Evolutionary conservation across 2,329 filamentous ascomycete genomes (phyloP), one percentile per base, ranked within the genome.

Genomic region (Colletotrichum sp.): DNA sequence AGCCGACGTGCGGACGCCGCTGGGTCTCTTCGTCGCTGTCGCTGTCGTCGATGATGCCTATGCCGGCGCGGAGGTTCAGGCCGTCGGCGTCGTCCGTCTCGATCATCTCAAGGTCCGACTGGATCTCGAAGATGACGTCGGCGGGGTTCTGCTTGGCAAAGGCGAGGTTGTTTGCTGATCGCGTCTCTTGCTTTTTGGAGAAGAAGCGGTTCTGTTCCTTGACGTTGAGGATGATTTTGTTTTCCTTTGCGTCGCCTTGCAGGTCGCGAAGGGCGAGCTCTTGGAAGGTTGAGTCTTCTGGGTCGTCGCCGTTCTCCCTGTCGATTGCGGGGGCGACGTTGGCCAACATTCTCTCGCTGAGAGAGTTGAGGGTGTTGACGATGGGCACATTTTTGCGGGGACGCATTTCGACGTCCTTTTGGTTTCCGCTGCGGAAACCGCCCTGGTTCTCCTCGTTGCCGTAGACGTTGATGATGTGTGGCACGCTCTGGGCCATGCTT

Each of bases 401-500:
- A 39, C 95, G 91, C 95, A 99, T 98, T 78, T 98, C 97, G 44
- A 94, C 87, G 82, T 99, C 96, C 71, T 96, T 95, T 69, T 94
- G 90, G 83, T 99, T 99, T 66, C 97, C 97, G 77, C 90, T 86
- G 80, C 90, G 93, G 81, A 93, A 92, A 69, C 96, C 95, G 79
- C 96, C 98, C 84, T 98, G 93, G 81, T 99, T 96, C 83, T 97
- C 95, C 85, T 99, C 97, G 81, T 99, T 99, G 34, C 94, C 97
- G 82, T 96, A 95, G 30, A 99, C 86, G 83, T 99, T 95, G 79
- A 99, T 96, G 78, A 98, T 96, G 80, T 96, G 93, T 1, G 97
- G 96, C 24, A 99, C 92, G 72, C 93, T 91, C 39, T 93, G 87
- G 5, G 93, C 87, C 78, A 91, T 87, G 64, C 92, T 88, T 78